Base-by-base conservation (phyloP, 192 early-diverging fungal species). In the Linderina pennispora region DNA sequence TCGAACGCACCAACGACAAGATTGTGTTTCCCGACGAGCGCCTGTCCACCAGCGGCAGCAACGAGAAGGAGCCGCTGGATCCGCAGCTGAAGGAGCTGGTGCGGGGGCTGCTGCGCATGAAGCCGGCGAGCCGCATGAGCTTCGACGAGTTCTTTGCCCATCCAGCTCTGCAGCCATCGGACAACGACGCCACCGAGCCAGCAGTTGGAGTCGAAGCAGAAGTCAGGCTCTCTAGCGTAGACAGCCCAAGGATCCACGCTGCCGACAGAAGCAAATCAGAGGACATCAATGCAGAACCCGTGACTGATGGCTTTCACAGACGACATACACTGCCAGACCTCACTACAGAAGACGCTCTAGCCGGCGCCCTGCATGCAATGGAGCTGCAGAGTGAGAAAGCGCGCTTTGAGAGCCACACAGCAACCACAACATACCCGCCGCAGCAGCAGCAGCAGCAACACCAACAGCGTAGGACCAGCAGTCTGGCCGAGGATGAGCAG, bases 121-220 rank as follows among this genome's bases (percentile, higher is more conserved):
- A 88, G 37, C 94, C 97, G 0, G 62, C 75, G 0, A 92, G 97
- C 55, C 77, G 97, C 23, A 91, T 99, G 45, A 77, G 80, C 0
- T 97, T 99, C 62, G 90, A 92, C 39, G 89, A 90, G 50, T 97
- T 99, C 55, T 97, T 99, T 48, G 80, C 76, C 50, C 88, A 94
- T 46, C 83, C 83, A 6, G 82, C 81, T 7, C 69, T 91, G 2
- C 54, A 48, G 21, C 40, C 34, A 20, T 25, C 23, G 38, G 13
- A n/a, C 13, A 20, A 15, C 23, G 34, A 53, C 17, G 50, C 21
- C 16, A 36, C n/a, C n/a, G n/a, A n/a, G n/a, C n/a, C n/a, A n/a
- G n/a, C n/a, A 49, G 2, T 25, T 36, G 16, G 48, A n/a, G 13
- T 23, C 36, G 43, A 19, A 32, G 22, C 41, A 24, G 31, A 15